phyloP scores from a whole-genome alignment of 805 yeast genomes.

The Cyberlindnera mississippiensis region DNA sequence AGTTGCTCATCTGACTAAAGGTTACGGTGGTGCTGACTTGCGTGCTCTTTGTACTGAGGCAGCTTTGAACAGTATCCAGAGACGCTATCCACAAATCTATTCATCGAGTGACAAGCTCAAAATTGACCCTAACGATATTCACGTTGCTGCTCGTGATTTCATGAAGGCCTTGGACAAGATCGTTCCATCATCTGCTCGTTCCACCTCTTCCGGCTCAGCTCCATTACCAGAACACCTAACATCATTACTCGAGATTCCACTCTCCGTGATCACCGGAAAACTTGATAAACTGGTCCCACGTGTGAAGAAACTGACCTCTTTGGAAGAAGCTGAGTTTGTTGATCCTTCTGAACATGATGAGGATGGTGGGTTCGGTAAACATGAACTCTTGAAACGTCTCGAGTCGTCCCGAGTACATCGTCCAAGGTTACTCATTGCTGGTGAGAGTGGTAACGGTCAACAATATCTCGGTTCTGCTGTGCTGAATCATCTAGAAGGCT shows the following conservation, averaged over 20 bases:
- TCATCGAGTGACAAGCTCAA: conserved; percentile 64
- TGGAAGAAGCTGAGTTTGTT: conserved; percentile 67
- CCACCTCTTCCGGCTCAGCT: conserved; percentile 65
- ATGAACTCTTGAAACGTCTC: conserved; percentile 50
- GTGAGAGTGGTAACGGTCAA: conserved; percentile 80
- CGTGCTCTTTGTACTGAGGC: conserved; percentile 95
- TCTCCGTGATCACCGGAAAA: conserved; percentile 41
- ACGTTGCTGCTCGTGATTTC: conserved; percentile 78
- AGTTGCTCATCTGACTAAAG: conserved; percentile 80
- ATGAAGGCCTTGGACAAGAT: conserved; percentile 81
- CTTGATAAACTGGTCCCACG: conserved; percentile 62
- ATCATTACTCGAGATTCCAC: conserved; percentile 56
- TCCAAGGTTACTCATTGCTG: conserved; percentile 76
- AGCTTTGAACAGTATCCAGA: conserved; percentile 85
- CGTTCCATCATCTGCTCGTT: conserved; percentile 88
- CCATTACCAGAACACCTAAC: conserved; percentile 74
- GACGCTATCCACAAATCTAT: conserved; percentile 92
- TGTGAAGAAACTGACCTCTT: conserved; percentile 45
- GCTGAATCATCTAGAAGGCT: conserved; percentile 80
- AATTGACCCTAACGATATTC: conserved; percentile 67
- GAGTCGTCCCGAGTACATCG: conserved; percentile 65
- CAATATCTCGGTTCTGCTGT: conserved; percentile 80
- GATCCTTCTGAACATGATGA: conserved; percentile 52
- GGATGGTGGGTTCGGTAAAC: conserved; percentile 66
- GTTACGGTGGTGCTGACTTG: conserved; percentile 97